These are phyloP conservation scores for Trichosporon sp. DNA, from an alignment of 1,284 basidiomycete species.

Conservation along the genomic window DNA sequence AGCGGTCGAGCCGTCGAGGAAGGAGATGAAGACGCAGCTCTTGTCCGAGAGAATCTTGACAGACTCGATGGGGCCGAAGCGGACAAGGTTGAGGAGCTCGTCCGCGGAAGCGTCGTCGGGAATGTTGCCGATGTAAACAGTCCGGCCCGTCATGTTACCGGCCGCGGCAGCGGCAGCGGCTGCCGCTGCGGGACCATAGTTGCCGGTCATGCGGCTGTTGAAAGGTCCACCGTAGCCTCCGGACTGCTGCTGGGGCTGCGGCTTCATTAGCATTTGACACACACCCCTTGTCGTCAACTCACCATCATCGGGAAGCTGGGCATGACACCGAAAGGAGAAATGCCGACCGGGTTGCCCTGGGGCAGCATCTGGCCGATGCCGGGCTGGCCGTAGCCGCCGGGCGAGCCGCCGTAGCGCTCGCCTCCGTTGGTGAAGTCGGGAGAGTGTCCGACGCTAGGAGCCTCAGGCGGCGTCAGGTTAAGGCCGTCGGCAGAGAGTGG, in stretches of 20 bases:
- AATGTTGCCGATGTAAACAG: constrained; percentile 95
- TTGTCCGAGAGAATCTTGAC: constrained; percentile 96
- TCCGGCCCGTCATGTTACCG: constrained; percentile 69
- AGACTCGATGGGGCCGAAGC: constrained; percentile 93
- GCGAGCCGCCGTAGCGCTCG: constrained; percentile 9
- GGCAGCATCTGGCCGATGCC: constrained; percentile 8
- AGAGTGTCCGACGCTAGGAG: constrained; percentile 17
- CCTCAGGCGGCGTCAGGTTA: constrained; percentile 11
- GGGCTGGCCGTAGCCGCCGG: constrained; percentile 14
- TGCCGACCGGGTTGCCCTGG: constrained; percentile 7
- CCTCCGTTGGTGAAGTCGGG: constrained; percentile 20
- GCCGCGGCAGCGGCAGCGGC: constrained; percentile 69
- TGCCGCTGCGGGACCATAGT: constrained; percentile 60
- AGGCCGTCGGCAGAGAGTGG: constrained; percentile 10
- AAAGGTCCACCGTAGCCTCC: constrained; percentile 13
- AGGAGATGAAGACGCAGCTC: constrained; percentile 95
- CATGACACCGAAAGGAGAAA: constrained; percentile 11
- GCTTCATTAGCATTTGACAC: neutral
- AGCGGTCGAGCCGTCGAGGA: constrained; percentile 83
- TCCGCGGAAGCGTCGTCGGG: constrained; percentile 95
- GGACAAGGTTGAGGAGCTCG: constrained; percentile 93
- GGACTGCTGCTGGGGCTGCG: constrained; percentile 7
- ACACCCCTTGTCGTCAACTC: neutral
- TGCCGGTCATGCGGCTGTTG: constrained; percentile 52
- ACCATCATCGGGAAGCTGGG: constrained; percentile 20